These are phyloP conservation scores for Filobasidium floriforme DNA, from an alignment of 768 basidiomycete genomes.

Conservation along the genomic window DNA sequence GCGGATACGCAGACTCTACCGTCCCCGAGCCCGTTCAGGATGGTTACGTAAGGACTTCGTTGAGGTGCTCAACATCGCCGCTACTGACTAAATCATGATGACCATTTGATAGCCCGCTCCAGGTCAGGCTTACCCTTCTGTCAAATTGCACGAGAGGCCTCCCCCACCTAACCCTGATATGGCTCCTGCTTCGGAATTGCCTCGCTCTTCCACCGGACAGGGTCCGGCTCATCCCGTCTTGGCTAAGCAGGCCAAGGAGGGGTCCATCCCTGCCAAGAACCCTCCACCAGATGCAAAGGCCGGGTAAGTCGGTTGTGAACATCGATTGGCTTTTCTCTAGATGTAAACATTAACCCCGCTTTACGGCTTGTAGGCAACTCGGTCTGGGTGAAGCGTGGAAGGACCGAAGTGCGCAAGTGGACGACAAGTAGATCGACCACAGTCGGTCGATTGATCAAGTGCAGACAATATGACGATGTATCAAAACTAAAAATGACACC, in stretches of 20 bases:
- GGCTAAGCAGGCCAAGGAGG: conserved; percentile 30
- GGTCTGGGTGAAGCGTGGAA: conserved; percentile 39
- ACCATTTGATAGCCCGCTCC: conserved; percentile 14
- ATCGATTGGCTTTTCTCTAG: not conserved
- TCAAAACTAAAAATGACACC: too few species aligned
- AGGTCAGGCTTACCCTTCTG: conserved; percentile 29
- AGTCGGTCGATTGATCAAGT: too few species aligned
- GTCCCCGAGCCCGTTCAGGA: conserved; percentile 8
- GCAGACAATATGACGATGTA: too few species aligned
- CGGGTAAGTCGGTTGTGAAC: conserved; percentile 33
- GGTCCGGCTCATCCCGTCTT: conserved; percentile 37
- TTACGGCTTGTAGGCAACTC: conserved; percentile 14
- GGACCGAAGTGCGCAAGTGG: conserved; percentile 26
- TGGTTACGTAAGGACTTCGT: conserved; percentile 16
- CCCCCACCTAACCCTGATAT: conserved; percentile 21
- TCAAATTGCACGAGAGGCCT: conserved; percentile 21
- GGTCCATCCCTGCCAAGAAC: conserved; percentile 36
- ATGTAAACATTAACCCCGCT: not conserved
- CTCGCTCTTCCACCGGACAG: conserved; percentile 30
- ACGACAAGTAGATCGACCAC: not conserved
- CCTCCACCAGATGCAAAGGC: conserved; percentile 29
- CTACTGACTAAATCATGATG: not conserved
- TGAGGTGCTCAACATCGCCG: not conserved
- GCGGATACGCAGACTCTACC: conserved; percentile 17
- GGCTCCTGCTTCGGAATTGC: conserved; percentile 29